Conservation (phyloP, 495 filamentous ascomycete genomes). For the Penicillium canescens region DNA sequence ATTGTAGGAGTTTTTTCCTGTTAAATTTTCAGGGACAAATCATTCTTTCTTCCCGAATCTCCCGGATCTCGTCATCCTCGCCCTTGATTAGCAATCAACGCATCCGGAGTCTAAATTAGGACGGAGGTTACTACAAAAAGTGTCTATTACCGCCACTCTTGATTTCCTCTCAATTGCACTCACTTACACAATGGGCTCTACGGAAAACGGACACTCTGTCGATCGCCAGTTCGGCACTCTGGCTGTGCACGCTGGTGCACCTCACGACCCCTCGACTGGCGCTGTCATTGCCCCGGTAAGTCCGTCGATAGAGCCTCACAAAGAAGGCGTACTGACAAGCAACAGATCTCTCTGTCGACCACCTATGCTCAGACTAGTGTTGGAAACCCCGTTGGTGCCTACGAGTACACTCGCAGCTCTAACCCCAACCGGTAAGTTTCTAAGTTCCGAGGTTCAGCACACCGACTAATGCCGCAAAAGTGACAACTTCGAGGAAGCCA, state of each 20-base stretch:
- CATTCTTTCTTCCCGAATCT: constrained; percentile 6
- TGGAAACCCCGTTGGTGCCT: constrained; percentile 78
- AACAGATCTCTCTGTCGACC: constrained; percentile 87
- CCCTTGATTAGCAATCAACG: constrained; percentile 11
- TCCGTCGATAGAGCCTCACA: neutral
- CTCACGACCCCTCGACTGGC: constrained; percentile 86
- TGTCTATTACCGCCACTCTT: constrained; percentile 1
- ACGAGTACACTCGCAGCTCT: constrained; percentile 88
- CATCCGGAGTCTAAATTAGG: neutral
- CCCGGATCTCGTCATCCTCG: constrained; percentile 1
- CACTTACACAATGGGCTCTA: constrained; percentile 24
- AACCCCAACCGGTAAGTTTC: constrained; percentile 79
- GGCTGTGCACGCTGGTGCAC: constrained; percentile 89
- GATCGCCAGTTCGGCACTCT: constrained; percentile 81
- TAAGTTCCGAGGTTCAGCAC: neutral
- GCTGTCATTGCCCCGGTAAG: constrained; percentile 87
- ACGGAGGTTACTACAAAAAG: constrained; percentile 9
- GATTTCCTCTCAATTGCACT: neutral
- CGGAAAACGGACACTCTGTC: constrained; percentile 27
- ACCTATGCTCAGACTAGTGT: constrained; percentile 87
- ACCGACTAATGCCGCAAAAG: constrained; percentile 27
- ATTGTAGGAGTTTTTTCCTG: no score
- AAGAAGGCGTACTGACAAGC: constrained; percentile 1
- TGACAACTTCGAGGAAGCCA: constrained; percentile 86
- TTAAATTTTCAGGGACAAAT: constrained; percentile 3